Evolutionary conservation across 2,329 filamentous ascomycete genomes (phyloP).

Genomic region (Escovopsis sp.): DNA sequence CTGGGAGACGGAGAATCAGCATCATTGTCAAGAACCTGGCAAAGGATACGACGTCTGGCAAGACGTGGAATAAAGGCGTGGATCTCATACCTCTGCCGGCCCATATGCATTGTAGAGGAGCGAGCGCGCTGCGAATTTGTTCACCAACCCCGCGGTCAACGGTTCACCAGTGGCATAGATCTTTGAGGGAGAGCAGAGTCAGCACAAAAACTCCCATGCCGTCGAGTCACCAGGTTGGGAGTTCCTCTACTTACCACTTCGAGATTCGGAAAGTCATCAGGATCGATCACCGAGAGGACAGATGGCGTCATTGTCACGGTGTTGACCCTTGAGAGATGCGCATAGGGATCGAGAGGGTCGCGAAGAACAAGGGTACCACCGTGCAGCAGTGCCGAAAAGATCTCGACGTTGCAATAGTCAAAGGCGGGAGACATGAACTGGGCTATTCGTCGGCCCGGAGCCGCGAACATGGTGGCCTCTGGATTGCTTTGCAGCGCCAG

Average conservation of each 20-base stretch:
- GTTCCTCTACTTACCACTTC: slow-evolving; percentile 1
- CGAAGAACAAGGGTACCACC: slow-evolving; percentile 4
- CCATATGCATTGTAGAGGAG: slow-evolving; percentile 4
- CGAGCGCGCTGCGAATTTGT: not conserved
- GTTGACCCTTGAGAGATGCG: slow-evolving; percentile 1
- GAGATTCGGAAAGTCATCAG: not conserved
- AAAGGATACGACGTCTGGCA: too few species aligned
- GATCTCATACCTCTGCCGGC: slow-evolving; percentile 3
- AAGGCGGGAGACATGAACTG: slow-evolving; percentile 5
- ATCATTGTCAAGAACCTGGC: not conserved
- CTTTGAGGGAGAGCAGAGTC: not conserved
- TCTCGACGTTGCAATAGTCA: slow-evolving; percentile 3
- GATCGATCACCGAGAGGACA: slow-evolving; percentile 1
- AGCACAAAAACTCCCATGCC: not conserved
- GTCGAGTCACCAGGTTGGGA: not conserved
- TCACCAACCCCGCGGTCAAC: not conserved
- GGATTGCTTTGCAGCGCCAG: slow-evolving; percentile 4
- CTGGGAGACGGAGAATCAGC: not conserved
- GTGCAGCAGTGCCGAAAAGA: slow-evolving; percentile 2
- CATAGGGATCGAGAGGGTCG: slow-evolving; percentile 3
- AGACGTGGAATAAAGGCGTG: too few species aligned
- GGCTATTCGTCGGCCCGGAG: slow-evolving; percentile 3
- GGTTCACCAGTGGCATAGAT: slow-evolving; percentile 2
- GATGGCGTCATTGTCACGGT: slow-evolving; percentile 3
- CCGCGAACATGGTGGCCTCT: slow-evolving; percentile 2